A percentile compares a stretch with the other conserved stretches of the same genome.
Evolutionary conservation across 2,329 filamentous ascomycete genomes (phyloP).

Genomic region (Trichoderma polysporum): DNA sequence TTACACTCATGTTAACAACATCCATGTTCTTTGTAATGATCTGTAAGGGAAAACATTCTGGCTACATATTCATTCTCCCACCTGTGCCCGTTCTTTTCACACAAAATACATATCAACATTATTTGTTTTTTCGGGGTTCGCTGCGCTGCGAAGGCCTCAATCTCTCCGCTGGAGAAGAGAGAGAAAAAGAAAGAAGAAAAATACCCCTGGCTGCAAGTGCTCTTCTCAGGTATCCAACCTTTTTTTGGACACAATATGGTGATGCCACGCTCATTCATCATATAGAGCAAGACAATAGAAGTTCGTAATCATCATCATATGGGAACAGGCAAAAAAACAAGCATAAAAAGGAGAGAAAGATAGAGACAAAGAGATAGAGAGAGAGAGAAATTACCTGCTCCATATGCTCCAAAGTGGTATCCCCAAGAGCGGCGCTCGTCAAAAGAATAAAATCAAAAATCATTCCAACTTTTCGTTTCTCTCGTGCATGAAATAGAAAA

Average conservation of each 20-base stretch:
- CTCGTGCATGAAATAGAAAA: constrained; percentile 27
- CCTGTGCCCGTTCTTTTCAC: background rate
- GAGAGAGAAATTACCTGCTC: constrained; percentile 16
- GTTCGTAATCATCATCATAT: constrained; percentile 23
- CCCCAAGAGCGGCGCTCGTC: constrained; percentile 31
- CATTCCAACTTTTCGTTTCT: constrained; percentile 31
- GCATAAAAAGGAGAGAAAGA: background rate
- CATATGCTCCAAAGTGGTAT: constrained; percentile 31
- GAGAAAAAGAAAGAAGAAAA: background rate
- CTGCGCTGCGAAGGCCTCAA: background rate
- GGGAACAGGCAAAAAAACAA: constrained; percentile 16
- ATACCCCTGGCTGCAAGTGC: background rate
- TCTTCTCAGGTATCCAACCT: constrained; percentile 19
- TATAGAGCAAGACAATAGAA: constrained; percentile 13
- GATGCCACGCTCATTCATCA: constrained; percentile 16
- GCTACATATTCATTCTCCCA: background rate
- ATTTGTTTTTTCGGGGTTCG: background rate
- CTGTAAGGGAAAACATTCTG: background rate
- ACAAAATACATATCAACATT: background rate
- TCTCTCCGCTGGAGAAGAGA: background rate
- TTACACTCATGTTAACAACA: background rate
- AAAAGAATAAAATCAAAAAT: constrained; percentile 21
- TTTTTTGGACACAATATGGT: constrained; percentile 3
- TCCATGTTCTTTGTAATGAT: background rate
- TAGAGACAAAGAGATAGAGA: background rate